Evolutionary conservation across 768 basidiomycete genomes (phyloP), one percentile per base, ranked within the genome.

Genomic region (Pulveroboletus sp.): DNA sequence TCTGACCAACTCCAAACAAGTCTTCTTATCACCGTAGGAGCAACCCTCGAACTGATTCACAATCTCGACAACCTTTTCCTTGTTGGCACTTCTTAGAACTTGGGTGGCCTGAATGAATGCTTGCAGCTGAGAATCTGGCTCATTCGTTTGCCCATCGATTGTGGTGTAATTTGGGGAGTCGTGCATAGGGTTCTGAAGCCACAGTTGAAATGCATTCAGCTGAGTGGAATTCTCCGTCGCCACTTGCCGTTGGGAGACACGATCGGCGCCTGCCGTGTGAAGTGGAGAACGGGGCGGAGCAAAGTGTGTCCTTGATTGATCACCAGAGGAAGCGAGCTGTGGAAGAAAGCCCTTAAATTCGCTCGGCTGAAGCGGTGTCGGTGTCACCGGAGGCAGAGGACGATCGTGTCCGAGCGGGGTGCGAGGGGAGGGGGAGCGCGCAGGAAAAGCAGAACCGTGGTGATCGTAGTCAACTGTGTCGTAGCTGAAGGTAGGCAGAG

Each of bases 41-140:
- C 61, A 43, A 0, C 49, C 61, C 14, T 46, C 17, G 28, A 66
- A 65, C 4, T 28, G 49, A 3, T 48, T 18, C 21, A 65, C 66
- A 8, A 63, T 55, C 15, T 43, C 42, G 51, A 51, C 12, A 28
- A 68, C 27, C 9, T 55, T 36, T 35, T 28, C 26, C 40, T 35
- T 63, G 39, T 52, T 52, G 24, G 46, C 52, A 18, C 17, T 10
- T 28, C 61, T 63, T 10, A 63, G 44, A 9, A 33, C 12, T 38
- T 39, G 4, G 11, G 65, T 53, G 30, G 3, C 30, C 18, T 46
- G 45, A 41, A 26, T 49, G 24, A 48, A 30, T n/a, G 26, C 17
- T 3, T 42, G 24, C 11, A 14, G 31, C 26, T 47, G 36, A 6
- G 18, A 40, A 27, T 50, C 49, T 5, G 50, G 10, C 12, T 36